These are phyloP conservation scores for Pulveroboletus sp. DNA, from an alignment of 768 basidiomycete species.

Conservation along the genomic window DNA sequence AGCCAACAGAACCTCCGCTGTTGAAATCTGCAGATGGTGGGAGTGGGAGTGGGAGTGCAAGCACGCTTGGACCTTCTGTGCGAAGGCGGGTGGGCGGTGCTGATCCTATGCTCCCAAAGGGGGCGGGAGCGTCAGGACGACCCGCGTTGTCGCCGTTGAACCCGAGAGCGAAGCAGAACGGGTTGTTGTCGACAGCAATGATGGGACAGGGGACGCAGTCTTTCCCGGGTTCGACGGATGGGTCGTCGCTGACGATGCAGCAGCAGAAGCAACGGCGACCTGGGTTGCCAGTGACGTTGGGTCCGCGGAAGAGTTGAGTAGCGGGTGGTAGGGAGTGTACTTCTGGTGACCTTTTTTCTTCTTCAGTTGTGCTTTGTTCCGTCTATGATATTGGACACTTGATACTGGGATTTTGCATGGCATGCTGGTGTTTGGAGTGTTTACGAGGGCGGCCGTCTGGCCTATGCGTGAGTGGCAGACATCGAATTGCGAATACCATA, in stretches of 20 bases:
- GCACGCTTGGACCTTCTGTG: constrained; percentile 38
- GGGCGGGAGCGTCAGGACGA: constrained; percentile 12
- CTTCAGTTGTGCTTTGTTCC: neutral
- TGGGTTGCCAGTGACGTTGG: constrained; percentile 33
- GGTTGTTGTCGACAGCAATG: constrained; percentile 35
- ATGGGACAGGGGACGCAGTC: constrained; percentile 35
- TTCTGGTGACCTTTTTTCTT: neutral
- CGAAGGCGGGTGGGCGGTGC: constrained; percentile 64
- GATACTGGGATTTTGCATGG: too few relatives aligned
- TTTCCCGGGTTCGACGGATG: constrained; percentile 13
- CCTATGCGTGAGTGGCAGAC: too few relatives aligned
- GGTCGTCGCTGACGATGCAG: constrained; percentile 24
- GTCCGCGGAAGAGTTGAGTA: constrained; percentile 25
- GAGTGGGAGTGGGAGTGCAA: neutral
- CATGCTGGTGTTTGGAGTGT: too few relatives aligned
- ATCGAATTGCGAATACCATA: too few relatives aligned
- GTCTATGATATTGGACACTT: neutral
- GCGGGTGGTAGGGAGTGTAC: too few relatives aligned
- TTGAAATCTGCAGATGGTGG: constrained; percentile 6
- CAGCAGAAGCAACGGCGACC: constrained; percentile 41
- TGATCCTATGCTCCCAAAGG: constrained; percentile 26
- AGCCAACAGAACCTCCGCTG: constrained; percentile 20
- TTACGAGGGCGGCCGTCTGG: too few relatives aligned
- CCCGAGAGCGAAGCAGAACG: constrained; percentile 55
- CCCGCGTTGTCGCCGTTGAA: constrained; percentile 69